phyloP scores from a whole-genome alignment of 2,329 filamentous ascomycete species.

The Ophiobolus disseminans region DNA sequence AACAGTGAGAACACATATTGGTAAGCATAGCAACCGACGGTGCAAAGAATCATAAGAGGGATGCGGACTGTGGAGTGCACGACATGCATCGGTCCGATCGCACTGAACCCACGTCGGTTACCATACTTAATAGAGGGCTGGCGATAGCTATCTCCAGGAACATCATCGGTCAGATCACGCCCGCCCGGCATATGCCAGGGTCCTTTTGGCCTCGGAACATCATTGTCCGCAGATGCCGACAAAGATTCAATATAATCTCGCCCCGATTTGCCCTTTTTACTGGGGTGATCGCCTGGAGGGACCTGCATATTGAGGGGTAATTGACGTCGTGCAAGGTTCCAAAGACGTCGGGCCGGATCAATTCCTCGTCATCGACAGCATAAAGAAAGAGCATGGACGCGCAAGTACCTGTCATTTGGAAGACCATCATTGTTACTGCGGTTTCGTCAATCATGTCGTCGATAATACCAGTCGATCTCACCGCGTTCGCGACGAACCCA shows the following conservation, averaged over 20 bases:
- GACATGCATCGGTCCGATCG: too few species aligned
- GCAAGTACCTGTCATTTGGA: slow-evolving; percentile 5
- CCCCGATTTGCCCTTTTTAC: neutral
- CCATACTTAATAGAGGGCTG: too few species aligned
- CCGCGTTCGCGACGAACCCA: slow-evolving; percentile 40
- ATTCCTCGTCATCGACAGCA: neutral
- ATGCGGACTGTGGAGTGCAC: too few species aligned
- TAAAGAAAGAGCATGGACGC: slow-evolving; percentile 7
- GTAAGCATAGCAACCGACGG: too few species aligned
- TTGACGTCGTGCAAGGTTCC: slow-evolving; percentile 1
- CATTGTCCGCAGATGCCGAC: slow-evolving; percentile 3
- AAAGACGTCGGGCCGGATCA: slow-evolving; percentile 1
- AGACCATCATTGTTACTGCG: slow-evolving; percentile 6
- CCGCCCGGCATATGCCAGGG: neutral
- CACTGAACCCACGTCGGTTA: too few species aligned
- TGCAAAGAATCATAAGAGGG: too few species aligned
- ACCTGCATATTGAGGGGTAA: slow-evolving; percentile 6
- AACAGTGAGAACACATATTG: too few species aligned
- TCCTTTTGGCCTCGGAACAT: slow-evolving; percentile 2
- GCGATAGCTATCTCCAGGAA: neutral
- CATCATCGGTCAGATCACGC: neutral
- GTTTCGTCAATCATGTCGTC: slow-evolving; percentile 30
- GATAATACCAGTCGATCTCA: slow-evolving; percentile 42
- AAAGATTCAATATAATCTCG: slow-evolving; percentile 2
- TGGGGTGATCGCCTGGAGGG: neutral